Conservation (phyloP, 805 yeast genomes). For the Saturnispora zaruensis region DNA sequence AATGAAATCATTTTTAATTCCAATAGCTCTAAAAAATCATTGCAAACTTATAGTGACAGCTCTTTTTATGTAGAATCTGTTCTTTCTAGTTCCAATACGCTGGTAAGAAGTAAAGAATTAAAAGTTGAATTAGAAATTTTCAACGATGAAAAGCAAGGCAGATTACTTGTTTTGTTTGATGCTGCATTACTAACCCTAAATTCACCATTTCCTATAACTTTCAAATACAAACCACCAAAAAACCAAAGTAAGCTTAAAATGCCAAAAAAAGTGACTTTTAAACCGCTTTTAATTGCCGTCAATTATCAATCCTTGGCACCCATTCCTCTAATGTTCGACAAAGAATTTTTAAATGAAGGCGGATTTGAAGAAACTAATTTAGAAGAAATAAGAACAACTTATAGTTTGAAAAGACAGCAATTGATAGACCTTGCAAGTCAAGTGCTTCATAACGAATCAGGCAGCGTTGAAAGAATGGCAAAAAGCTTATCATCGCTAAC, state of each 20-base stretch:
- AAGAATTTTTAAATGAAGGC: constrained; percentile 2
- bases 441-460: neutral
- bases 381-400: neutral
- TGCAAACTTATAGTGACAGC: neutral
- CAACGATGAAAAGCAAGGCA: neutral
- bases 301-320: constrained; percentile 4
- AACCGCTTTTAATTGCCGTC: neutral
- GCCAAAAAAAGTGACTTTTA: constrained; percentile 1
- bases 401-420: neutral
- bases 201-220: constrained; percentile 4
- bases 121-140: neutral
- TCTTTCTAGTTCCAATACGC: neutral
- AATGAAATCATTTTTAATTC: constrained; percentile 12
- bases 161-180: neutral
- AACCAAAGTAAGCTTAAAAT: neutral
- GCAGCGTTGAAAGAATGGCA: constrained; percentile 1
- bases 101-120: constrained; percentile 1
- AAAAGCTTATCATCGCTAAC: neutral
- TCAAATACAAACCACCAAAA: constrained; percentile 1
- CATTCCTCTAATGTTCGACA: constrained; percentile 5
- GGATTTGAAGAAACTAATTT: constrained; percentile 3
- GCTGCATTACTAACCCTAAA: constrained; percentile 2
- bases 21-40: neutral
- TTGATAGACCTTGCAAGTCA: neutral
- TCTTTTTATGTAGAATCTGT: neutral